Conservation (phyloP, 306 rosid genomes). For the Cajanus cajan region DNA sequence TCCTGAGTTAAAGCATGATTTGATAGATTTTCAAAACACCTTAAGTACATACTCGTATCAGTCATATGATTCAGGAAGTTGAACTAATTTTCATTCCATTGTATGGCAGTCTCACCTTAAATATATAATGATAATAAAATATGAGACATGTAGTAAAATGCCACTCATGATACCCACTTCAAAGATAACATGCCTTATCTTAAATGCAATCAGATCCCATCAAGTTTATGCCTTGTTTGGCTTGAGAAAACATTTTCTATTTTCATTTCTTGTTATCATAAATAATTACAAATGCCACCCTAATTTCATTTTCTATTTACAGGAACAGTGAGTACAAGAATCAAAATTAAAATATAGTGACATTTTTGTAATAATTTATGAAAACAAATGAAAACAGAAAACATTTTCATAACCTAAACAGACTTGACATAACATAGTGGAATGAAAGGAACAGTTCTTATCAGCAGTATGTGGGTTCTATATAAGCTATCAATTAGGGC, state of each 20-base stretch:
- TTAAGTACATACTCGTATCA: neutral
- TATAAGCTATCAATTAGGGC: neutral
- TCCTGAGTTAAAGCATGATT: constrained; percentile 11
- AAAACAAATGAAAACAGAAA: neutral
- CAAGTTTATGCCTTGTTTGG: neutral
- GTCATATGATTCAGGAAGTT: constrained; percentile 18
- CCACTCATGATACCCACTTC: constrained; percentile 16
- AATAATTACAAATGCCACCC: neutral
- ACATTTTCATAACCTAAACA: neutral
- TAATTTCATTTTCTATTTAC: neutral
- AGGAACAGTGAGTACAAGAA: neutral
- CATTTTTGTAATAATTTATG: neutral
- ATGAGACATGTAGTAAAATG: constrained; percentile 4
- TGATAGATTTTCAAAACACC: neutral
- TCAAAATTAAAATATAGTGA: neutral
- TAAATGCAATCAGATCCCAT: constrained; percentile 26
- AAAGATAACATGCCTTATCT: constrained; percentile 20
- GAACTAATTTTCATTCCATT: constrained; percentile 17
- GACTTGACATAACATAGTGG: neutral
- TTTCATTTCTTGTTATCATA: neutral
- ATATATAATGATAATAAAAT: constrained; percentile 20
- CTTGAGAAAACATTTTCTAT: neutral
- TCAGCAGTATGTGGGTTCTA: neutral
- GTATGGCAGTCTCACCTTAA: neutral
- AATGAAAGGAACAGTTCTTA: neutral